Evolutionary conservation across 805 yeast genomes (phyloP), one percentile per base, ranked within the genome.

Genomic region (Sugiyamaella lignohabitans): DNA sequence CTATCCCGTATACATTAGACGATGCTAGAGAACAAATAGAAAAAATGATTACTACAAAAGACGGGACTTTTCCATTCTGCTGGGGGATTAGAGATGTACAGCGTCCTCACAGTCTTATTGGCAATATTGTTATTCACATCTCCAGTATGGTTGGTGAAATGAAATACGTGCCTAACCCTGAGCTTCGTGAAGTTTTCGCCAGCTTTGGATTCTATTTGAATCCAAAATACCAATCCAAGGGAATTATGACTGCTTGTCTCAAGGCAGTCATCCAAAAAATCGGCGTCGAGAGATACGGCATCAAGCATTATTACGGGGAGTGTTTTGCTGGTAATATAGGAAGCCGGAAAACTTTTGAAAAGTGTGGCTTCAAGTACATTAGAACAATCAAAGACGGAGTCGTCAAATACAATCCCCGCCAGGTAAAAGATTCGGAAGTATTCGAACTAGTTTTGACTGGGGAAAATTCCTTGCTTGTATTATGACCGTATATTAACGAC

Each of bases 181-280:
- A 37, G 2, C 21, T 32, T 8, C 22, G 35, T 24, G 40, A 37
- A n/a, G 35, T 10, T 11, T 48, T n/a, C 38, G 53, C 48, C 14
- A 18, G 21, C 5, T 46, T 53, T 27, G 56, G 58, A n/a, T 55
- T 49, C 46, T 53, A 48, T 44, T 29, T 55, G 24, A 36, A 36
- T n/a, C 55, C 56, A 4, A 51, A 42, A 3, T 53, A 53, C 38
- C 49, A 42, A 11, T 42, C 47, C 8, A 32, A 45, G 23, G 58
- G 58, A 10, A 47, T 55, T 30, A 48, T 51, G 47, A 35, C 48
- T 11, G 29, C 38, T 1, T 53, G 51, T 20, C 40, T 55, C 4
- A 22, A 24, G 16, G 42, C 47, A 1, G 4, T 46, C 6, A 36
- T 49, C 8, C 35, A 49, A 4, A 38, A 47, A 14, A 18, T 54